These are phyloP conservation scores for Eimeria sp. DNA, from an alignment of 169 alveolate genomes.

Conservation along the genomic window DNA sequence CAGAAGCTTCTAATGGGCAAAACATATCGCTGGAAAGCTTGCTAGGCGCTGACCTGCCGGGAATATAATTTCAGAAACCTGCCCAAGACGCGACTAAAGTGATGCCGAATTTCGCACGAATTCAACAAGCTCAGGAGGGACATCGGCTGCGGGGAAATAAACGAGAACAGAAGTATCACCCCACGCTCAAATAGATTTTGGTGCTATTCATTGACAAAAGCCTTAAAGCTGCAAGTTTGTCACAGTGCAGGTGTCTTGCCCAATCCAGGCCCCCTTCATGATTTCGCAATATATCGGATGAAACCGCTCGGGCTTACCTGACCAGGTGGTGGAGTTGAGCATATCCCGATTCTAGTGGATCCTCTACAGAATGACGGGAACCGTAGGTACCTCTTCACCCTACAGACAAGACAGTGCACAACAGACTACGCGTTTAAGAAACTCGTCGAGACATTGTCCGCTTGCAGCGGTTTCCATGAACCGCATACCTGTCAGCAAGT, in stretches of 20 bases:
- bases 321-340: conserved; percentile 60
- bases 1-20: neutral
- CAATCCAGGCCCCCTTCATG: neutral
- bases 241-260: neutral
- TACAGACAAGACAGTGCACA: neutral
- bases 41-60: neutral
- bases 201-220: neutral
- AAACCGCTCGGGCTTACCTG: conserved; percentile 11
- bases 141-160: neutral
- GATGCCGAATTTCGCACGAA: conserved; percentile 58
- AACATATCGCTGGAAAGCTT: neutral
- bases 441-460: neutral
- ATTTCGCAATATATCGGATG: no score
- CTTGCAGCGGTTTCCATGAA: neutral
- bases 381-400: conserved; percentile 48
- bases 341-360: conserved; percentile 40
- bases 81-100: conserved; percentile 25
- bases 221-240: neutral
- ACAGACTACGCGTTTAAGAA: neutral
- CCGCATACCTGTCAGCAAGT: conserved; percentile 13
- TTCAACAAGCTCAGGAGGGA: conserved; percentile 40
- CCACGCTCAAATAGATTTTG: neutral
- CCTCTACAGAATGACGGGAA: conserved; percentile 70
- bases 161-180: neutral
- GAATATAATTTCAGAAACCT: conserved; percentile 42